Conservation (phyloP, 371 early-diverging fungal species). For the Lichtheimia hyalospora region DNA sequence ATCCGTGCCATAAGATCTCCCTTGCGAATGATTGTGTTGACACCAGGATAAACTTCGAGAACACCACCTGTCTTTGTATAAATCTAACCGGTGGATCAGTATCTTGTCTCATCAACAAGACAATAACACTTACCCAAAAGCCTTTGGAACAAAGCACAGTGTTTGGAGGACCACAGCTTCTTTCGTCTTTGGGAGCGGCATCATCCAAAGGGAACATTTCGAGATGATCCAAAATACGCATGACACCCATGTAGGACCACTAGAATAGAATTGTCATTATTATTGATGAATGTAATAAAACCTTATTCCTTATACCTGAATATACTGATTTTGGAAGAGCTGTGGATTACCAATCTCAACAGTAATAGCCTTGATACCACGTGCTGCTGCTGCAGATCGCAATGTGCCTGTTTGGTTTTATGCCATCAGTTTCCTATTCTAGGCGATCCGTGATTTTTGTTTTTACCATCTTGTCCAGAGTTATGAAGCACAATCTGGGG, state of each 20-base stretch:
- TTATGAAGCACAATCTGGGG: constrained; percentile 71
- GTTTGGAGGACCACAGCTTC: constrained; percentile 16
- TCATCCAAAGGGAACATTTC: constrained; percentile 25
- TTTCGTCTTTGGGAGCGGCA: constrained; percentile 2
- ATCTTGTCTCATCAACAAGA: constrained; percentile 13
- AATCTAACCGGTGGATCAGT: constrained; percentile 30
- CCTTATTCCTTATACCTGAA: constrained; percentile 49
- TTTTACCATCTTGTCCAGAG: constrained; percentile 40
- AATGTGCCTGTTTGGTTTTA: constrained; percentile 63
- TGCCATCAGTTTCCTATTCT: background rate
- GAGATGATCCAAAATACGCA: constrained; percentile 40
- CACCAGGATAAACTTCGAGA: constrained; percentile 81
- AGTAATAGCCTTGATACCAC: constrained; percentile 84
- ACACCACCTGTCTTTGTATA: constrained; percentile 71
- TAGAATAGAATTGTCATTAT: background rate
- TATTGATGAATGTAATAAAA: constrained; percentile 31
- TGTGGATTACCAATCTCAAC: constrained; percentile 86
- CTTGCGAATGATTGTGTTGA: constrained; percentile 84
- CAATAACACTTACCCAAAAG: constrained; percentile 46
- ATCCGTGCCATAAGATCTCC: constrained; percentile 88
- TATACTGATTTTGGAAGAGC: constrained; percentile 73
- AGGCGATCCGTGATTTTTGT: background rate
- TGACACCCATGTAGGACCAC: constrained; percentile 40
- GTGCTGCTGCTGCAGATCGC: constrained; percentile 78
- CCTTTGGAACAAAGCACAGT: constrained; percentile 31